A percentile compares a stretch with the other conserved stretches of the same genome.
Conservation (phyloP, 805 yeast genomes). For the Starmerella stellata region DNA sequence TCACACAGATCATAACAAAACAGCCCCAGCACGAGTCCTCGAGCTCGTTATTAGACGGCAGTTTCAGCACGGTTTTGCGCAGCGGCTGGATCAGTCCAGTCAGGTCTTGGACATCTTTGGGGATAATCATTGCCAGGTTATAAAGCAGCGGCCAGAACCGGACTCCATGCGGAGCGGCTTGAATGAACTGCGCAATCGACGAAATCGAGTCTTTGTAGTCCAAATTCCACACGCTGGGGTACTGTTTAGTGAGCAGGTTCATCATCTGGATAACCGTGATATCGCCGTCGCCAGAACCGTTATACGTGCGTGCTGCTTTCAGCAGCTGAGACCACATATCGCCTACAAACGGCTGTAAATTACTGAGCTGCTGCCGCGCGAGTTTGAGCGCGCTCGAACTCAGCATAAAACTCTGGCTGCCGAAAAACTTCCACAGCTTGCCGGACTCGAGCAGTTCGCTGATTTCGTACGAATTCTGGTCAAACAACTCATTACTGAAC, state of each 20-base stretch:
- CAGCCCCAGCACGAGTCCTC: constrained; percentile 18
- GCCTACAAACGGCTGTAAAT: constrained; percentile 6
- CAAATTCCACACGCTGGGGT: constrained; percentile 20
- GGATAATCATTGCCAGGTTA: constrained; percentile 12
- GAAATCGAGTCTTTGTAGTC: constrained; percentile 8
- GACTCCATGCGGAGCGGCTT: constrained; percentile 8
- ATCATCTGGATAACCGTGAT: constrained; percentile 21
- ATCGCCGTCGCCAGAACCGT: constrained; percentile 12
- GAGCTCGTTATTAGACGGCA: constrained; percentile 11
- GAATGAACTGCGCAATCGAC: constrained; percentile 12
- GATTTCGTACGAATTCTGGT: constrained; percentile 9
- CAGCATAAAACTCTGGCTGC: constrained; percentile 27
- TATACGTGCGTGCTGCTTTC: constrained; percentile 14
- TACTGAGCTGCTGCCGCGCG: constrained; percentile 20
- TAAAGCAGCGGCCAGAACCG: constrained; percentile 16
- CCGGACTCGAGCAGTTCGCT: constrained; percentile 27
- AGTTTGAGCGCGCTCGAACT: constrained; percentile 29
- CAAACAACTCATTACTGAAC: constrained; percentile 5
- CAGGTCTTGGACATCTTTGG: constrained; percentile 5
- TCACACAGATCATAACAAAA: constrained; percentile 11
- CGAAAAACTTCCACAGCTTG: constrained; percentile 30
- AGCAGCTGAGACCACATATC: constrained; percentile 12
- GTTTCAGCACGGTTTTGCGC: constrained; percentile 6
- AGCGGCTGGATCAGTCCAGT: constrained; percentile 8
- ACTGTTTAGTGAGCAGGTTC: constrained; percentile 30